Conservation (phyloP, 805 yeast species). For the Yarrowia hollandica region DNA sequence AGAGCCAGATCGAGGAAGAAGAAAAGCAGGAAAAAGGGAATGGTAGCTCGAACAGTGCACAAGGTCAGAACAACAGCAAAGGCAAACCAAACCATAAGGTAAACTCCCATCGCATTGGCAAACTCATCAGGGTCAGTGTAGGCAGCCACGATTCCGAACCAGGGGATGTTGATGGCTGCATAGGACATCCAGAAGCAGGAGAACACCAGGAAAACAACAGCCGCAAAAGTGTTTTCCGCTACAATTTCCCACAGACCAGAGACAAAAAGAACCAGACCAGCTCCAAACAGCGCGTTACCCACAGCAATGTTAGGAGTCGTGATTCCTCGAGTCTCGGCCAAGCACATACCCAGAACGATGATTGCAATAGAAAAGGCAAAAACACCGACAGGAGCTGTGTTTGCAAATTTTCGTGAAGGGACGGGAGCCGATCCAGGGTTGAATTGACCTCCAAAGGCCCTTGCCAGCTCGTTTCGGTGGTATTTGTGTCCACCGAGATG, state of each 20-base stretch:
- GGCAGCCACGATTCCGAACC: constrained; percentile 51
- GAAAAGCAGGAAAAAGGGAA: constrained; percentile 60
- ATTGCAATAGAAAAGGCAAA: constrained; percentile 61
- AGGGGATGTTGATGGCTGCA: constrained; percentile 55
- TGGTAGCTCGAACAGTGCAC: constrained; percentile 63
- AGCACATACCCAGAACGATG: constrained; percentile 55
- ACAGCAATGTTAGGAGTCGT: constrained; percentile 54
- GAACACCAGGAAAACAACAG: constrained; percentile 46
- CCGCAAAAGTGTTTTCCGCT: constrained; percentile 64
- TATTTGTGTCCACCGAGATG: constrained; percentile 68
- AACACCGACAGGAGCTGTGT: constrained; percentile 63
- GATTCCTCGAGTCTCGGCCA: constrained; percentile 59
- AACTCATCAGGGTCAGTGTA: constrained; percentile 40
- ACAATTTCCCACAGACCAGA: constrained; percentile 69
- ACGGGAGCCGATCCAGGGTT: constrained; percentile 30
- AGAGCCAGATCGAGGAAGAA: constrained; percentile 44
- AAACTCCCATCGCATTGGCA: constrained; percentile 58
- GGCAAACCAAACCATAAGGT: constrained; percentile 59
- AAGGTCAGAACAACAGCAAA: constrained; percentile 56
- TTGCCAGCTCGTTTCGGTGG: constrained; percentile 54
- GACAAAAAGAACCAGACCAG: constrained; percentile 57
- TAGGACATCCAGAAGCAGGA: constrained; percentile 70
- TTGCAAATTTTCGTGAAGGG: constrained; percentile 54
- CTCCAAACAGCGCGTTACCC: constrained; percentile 61
- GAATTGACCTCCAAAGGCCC: constrained; percentile 49